Conservation (phyloP, 2,329 filamentous ascomycete species). For the Colletotrichum brevisporum region DNA sequence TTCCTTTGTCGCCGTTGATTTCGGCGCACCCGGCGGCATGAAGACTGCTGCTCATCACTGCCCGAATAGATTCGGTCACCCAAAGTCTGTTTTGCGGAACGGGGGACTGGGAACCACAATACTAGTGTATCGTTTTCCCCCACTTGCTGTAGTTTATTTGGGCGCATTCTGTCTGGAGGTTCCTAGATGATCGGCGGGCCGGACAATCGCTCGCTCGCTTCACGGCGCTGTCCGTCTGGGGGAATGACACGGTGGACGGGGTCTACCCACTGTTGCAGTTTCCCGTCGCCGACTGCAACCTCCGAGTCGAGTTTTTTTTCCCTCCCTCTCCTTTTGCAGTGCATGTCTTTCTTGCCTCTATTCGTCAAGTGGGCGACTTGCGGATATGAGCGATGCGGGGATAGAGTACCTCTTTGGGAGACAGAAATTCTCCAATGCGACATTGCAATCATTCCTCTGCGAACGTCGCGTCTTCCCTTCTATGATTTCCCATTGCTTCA, state of each 20-base stretch:
- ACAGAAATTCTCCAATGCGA: constrained; percentile 10
- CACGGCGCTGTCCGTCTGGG: constrained; percentile 36
- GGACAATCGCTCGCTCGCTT: constrained; percentile 23
- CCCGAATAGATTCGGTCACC: constrained; percentile 13
- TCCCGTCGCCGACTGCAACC: constrained; percentile 21
- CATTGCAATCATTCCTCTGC: constrained; percentile 1
- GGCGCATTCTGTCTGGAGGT: background rate
- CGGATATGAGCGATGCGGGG: constrained; percentile 33
- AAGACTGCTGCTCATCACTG: constrained; percentile 24
- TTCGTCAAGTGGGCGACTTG: constrained; percentile 15
- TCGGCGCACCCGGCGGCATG: constrained; percentile 30
- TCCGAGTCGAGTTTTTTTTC: constrained; percentile 23
- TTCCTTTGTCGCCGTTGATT: constrained; percentile 1
- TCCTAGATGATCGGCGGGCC: constrained; percentile 29
- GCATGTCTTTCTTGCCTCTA: background rate
- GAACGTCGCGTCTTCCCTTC: background rate
- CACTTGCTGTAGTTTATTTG: background rate
- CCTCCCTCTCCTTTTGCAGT: background rate
- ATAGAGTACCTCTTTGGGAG: constrained; percentile 11
- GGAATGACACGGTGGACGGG: constrained; percentile 18
- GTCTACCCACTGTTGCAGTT: constrained; percentile 15
- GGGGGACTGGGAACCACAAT: background rate
- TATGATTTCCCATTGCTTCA: background rate
- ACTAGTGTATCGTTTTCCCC: background rate
- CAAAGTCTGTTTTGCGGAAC: constrained; percentile 32